Base-by-base conservation (phyloP, 2,329 filamentous ascomycete genomes). In the Cladosporium sp. region DNA sequence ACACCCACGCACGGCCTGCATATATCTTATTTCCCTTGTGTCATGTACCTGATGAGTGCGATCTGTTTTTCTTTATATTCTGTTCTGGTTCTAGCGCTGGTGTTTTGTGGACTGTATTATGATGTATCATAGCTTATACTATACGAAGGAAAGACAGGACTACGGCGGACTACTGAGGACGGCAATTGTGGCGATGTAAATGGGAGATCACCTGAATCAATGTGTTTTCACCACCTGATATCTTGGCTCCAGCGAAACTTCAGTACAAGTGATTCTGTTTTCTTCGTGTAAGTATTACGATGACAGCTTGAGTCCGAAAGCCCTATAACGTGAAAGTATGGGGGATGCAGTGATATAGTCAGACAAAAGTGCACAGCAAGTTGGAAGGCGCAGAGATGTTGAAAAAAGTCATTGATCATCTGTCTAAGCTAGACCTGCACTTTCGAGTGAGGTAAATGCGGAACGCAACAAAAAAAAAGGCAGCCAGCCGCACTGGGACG, bases 401-500 rank as follows among this genome's bases (percentile, higher is more conserved):
- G 15, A 22, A 20, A 15, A 48, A 15, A 1, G 10, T 13, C n/a
- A 35, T 22, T 35, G 10, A 15, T 6, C 6, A 48, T 6, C 25
- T 48, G 34, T 48, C 44, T 48, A 17, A 32, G 17, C 25, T 15
- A 3, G n/a, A n/a, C n/a, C n/a, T 10, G 12, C 28, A 39, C 17
- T 6, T 39, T n/a, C 7, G 36, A n/a, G 36, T 39, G 15, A 39
- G 8, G 36, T 17, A 3, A 39, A 39, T 32, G 8, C 7, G 9
- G 47, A 36, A 49, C 28, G 47, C 47, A 49, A 13, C 47, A 32
- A 9, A 36, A 49, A 19, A 25, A 53, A 42, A 42, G 50, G 50
- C 22, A 53, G 50, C 50, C 50, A 53, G 50, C 50, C 50, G 50
- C 13, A 54, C 51, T 44, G 51, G 51, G 25, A 54, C 51, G n/a